Evolutionary conservation across 2,329 filamentous ascomycete species (phyloP).

Genomic region (Talaromyces pinophilus): DNA sequence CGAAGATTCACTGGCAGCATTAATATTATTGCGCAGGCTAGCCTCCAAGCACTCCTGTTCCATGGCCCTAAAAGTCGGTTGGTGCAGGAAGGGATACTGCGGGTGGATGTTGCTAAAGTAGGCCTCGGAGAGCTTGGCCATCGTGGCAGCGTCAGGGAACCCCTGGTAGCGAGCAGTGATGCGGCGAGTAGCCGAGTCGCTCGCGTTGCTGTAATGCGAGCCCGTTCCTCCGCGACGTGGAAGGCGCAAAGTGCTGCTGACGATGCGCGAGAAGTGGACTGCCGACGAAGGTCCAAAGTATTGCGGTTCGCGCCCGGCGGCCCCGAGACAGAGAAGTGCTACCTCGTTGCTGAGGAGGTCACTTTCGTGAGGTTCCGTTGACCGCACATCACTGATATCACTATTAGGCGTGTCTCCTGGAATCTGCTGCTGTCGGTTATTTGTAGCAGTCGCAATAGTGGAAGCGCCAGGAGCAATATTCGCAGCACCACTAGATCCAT

Average conservation of each 20-base stretch:
- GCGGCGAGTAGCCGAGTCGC: background rate
- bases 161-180: conserved; percentile 13
- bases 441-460: background rate
- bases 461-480: conserved; percentile 1
- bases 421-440: background rate
- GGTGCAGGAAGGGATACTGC: conserved; percentile 44
- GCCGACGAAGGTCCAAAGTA: conserved; percentile 43
- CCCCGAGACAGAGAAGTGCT: conserved; percentile 31
- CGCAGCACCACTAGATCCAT: background rate
- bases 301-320: conserved; percentile 38
- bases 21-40: conserved; percentile 19
- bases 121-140: conserved; percentile 31
- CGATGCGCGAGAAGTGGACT: conserved; percentile 30
- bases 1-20: conserved; percentile 10
- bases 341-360: conserved; percentile 30
- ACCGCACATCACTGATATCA: conserved; percentile 24
- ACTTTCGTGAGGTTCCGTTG: conserved; percentile 22
- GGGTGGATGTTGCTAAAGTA: conserved; percentile 44
- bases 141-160: conserved; percentile 25
- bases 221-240: conserved; percentile 17
- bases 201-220: conserved; percentile 19
- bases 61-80: conserved; percentile 36
- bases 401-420: conserved; percentile 13
- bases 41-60: conserved; percentile 31
- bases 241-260: conserved; percentile 28